Conservation (phyloP, 345 rosid species). For the Diplotaxis tenuifolia region DNA sequence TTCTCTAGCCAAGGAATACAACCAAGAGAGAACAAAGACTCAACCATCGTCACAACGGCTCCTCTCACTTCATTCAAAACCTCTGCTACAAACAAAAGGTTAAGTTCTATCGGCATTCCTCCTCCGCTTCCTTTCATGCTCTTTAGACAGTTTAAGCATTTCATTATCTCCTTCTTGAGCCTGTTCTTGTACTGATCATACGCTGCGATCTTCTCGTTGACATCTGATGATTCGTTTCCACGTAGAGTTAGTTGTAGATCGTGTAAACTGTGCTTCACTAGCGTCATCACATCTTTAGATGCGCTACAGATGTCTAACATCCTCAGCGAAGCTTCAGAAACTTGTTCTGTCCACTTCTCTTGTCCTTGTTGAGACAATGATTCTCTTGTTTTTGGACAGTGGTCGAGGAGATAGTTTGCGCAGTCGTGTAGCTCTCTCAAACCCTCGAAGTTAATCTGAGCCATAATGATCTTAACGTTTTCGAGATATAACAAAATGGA, state of each 20-base stretch:
- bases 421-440: conserved; percentile 68
- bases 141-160: conserved; percentile 53
- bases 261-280: conserved; percentile 58
- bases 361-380: conserved; percentile 45
- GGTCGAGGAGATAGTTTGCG: conserved; percentile 68
- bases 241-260: conserved; percentile 54
- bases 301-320: conserved; percentile 67
- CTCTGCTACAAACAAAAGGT: conserved; percentile 47
- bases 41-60: conserved; percentile 48
- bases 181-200: conserved; percentile 55
- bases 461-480: conserved; percentile 35
- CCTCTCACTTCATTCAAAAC: conserved; percentile 64
- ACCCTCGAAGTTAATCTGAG: conserved; percentile 54
- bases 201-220: conserved; percentile 45
- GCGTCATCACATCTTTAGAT: conserved; percentile 60
- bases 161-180: conserved; percentile 66
- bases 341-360: conserved; percentile 56
- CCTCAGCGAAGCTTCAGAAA: conserved; percentile 59
- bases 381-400: conserved; percentile 51
- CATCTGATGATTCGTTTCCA: conserved; percentile 44
- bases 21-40: conserved; percentile 58
- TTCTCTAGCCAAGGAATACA: conserved; percentile 70
- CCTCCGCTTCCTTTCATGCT: conserved; percentile 42
- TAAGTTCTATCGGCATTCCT: conserved; percentile 29
- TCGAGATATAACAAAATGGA: neutral